Conservation (phyloP, 345 rosid genomes). For the Cochlearia excelsa region DNA sequence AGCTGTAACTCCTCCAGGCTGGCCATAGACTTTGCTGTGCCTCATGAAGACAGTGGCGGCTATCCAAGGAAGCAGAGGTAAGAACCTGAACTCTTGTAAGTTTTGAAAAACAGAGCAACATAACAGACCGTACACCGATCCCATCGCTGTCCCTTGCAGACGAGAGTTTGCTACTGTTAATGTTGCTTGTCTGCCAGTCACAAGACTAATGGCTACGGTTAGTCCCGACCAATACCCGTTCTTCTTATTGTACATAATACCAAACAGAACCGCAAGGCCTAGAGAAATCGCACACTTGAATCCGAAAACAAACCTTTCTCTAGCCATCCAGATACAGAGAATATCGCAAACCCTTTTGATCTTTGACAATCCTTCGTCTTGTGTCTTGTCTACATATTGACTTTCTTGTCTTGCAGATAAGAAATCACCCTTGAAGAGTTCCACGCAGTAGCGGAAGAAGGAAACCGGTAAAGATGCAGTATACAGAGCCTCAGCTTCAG, state of each 20-base stretch:
- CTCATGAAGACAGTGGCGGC: conserved; percentile 51
- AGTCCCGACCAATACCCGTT: conserved; percentile 81
- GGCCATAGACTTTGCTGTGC: conserved; percentile 63
- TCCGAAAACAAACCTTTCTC: conserved; percentile 49
- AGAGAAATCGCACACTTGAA: conserved; percentile 54
- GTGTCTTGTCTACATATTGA: conserved; percentile 2
- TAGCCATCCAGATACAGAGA: conserved; percentile 29
- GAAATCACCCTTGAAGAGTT: conserved; percentile 45
- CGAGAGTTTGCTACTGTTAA: conserved; percentile 58
- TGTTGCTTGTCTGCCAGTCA: conserved; percentile 53
- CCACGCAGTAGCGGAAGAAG: conserved; percentile 55
- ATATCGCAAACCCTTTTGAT: conserved; percentile 25
- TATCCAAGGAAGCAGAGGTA: conserved; percentile 65
- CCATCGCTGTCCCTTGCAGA: conserved; percentile 70
- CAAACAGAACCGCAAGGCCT: conserved; percentile 62
- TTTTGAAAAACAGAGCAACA: conserved; percentile 47
- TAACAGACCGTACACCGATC: conserved; percentile 66
- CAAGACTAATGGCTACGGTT: conserved; percentile 63
- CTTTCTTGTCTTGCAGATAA: conserved; percentile 23
- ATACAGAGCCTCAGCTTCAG: conserved; percentile 33
- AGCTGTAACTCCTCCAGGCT: conserved; percentile 58
- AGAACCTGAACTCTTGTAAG: conserved; percentile 41
- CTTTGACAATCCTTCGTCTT: conserved; percentile 5
- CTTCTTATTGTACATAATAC: conserved; percentile 47
- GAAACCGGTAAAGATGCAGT: conserved; percentile 41